phyloP scores from a whole-genome alignment of 495 filamentous ascomycete species.

The Annulohypoxylon nitens region DNA sequence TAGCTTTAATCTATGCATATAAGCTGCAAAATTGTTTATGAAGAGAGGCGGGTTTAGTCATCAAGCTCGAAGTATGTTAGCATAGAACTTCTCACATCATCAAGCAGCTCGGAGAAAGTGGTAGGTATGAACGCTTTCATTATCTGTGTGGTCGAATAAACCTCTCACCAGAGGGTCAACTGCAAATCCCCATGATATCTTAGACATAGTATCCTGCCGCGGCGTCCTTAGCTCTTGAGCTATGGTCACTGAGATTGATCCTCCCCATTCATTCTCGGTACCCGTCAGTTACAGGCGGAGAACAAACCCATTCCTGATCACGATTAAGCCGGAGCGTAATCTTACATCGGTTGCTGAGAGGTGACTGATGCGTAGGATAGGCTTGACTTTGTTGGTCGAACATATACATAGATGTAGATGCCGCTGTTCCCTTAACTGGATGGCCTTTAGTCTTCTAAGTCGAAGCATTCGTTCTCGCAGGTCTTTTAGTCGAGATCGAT shows the following conservation, averaged over 20 bases:
- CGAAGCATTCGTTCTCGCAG: neutral
- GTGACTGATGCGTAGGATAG: constrained; percentile 80
- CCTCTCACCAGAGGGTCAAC: constrained; percentile 4
- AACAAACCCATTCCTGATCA: constrained; percentile 66
- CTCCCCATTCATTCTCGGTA: constrained; percentile 62
- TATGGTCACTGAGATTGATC: constrained; percentile 63
- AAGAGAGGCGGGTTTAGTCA: no score
- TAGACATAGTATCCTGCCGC: constrained; percentile 43
- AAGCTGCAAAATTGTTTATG: no score
- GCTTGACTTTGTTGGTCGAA: constrained; percentile 92
- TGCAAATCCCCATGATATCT: neutral
- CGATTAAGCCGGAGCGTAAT: constrained; percentile 96
- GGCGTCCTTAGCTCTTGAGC: constrained; percentile 52
- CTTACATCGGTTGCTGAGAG: constrained; percentile 78
- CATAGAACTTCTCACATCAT: neutral
- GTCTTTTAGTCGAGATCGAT: constrained; percentile 2
- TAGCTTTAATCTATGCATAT: neutral
- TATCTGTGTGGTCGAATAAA: neutral
- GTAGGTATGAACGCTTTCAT: neutral
- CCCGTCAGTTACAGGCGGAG: constrained; percentile 59
- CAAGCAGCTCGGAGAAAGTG: neutral
- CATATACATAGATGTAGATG: constrained; percentile 52
- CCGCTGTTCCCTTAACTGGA: neutral
- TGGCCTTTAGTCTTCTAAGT: neutral
- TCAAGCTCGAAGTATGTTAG: no score